Evolutionary conservation across 169 alveolate genomes (phyloP).

Genomic region (Cryptosporidium muris): DNA sequence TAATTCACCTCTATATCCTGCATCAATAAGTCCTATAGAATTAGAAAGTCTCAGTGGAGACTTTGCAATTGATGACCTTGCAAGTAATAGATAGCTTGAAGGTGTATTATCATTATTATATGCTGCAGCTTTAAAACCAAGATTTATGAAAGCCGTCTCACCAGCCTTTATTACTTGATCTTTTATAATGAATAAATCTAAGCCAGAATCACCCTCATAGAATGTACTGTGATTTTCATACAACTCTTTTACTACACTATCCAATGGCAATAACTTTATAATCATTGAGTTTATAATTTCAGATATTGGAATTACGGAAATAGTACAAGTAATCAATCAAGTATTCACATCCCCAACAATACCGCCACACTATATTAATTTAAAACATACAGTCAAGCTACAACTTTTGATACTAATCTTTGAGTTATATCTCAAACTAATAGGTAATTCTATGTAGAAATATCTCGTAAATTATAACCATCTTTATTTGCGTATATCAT

Average conservation of each 20-base stretch:
- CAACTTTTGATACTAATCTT: too few species aligned
- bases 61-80: slow-evolving; percentile 88
- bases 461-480: too few species aligned
- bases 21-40: slow-evolving; percentile 89
- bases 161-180: slow-evolving; percentile 84
- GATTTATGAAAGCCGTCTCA: slow-evolving; percentile 82
- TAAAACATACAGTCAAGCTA: too few species aligned
- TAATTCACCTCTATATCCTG: slow-evolving; percentile 91
- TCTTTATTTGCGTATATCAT: too few species aligned
- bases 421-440: too few species aligned
- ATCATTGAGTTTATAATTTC: not conserved
- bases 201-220: slow-evolving; percentile 90
- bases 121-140: slow-evolving; percentile 89
- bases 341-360: too few species aligned
- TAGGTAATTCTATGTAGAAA: too few species aligned
- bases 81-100: slow-evolving; percentile 81
- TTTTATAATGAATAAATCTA: slow-evolving; percentile 86
- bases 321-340: too few species aligned
- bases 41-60: slow-evolving; percentile 89
- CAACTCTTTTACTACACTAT: slow-evolving; percentile 74
- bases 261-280: slow-evolving; percentile 40
- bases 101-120: slow-evolving; percentile 73
- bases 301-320: too few species aligned
- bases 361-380: too few species aligned
- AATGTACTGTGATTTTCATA: slow-evolving; percentile 81